Evolutionary conservation across 352 stramenopile species (phyloP), one percentile per base, ranked within the genome.

Genomic region (Elongisporangium senticosum): DNA sequence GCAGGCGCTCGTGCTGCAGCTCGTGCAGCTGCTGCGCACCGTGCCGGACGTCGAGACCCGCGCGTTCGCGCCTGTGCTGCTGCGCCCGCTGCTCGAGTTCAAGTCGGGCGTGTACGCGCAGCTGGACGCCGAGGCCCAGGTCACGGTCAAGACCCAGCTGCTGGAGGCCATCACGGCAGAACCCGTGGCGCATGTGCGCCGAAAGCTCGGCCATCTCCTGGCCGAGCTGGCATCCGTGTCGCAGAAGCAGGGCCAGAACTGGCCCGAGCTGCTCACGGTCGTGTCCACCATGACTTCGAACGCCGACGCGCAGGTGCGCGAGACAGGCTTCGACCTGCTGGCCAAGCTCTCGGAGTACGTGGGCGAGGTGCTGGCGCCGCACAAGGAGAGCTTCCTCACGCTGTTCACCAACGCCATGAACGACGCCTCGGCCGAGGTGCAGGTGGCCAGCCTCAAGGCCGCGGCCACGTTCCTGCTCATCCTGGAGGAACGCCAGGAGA

Each of bases 361-460:
- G 1, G 69, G 75, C 20, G 76, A 87, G 49, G 58, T 86, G 28
- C 67, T 95, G 11, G 76, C 66, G 39, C 76, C 83, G 13, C 84
- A 95, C 77, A 87, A 89, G 57, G 71, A 92, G 56, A 85, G 69
- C 67, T 92, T 90, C 67, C 68, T 90, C 48, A 84, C 77, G 64
- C 78, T 91, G 37, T 93, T 89, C 63, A 77, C 75, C 15, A 87
- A 78, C 58, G 71, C 82, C 51, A 71, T 90, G 23, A 87, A 89
- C 54, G 82, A 91, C 67, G 47, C 57, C 6, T 83, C 73, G 48
- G 63, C 53, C 55, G 76, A 90, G 20, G 77, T 91, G 51, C 79
- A 89, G 65, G 78, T 88, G 54, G 78, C 86, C 22, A 79, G 72
- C 40, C 69, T 91, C 56, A 92, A 89, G 69, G 83, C 86, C 24